These are phyloP conservation scores for Phytophthora chlamydospora DNA, from an alignment of 352 stramenopile species.

Conservation along the genomic window DNA sequence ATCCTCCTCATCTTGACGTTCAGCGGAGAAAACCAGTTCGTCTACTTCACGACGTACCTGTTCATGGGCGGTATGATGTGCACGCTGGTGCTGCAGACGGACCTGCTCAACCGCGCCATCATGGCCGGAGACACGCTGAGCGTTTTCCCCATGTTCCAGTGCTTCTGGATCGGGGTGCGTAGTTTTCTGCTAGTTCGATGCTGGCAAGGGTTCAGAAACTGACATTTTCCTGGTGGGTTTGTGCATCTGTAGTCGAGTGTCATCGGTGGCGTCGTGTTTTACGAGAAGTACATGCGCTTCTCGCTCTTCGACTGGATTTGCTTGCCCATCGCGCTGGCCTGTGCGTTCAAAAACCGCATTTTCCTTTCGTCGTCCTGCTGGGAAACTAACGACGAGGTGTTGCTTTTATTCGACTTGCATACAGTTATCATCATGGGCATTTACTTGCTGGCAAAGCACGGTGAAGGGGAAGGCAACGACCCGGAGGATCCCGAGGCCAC, in stretches of 20 bases:
- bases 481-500: constrained; percentile 33
- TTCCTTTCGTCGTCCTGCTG: background rate
- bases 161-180: constrained; percentile 88
- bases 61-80: constrained; percentile 85
- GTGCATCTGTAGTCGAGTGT: constrained; percentile 67
- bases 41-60: constrained; percentile 86
- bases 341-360: constrained; percentile 41
- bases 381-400: constrained; percentile 5
- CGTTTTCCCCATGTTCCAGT: constrained; percentile 90
- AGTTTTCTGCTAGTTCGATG: background rate
- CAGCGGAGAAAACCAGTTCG: constrained; percentile 84
- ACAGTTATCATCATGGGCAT: constrained; percentile 87
- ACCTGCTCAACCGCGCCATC: constrained; percentile 84
- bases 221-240: constrained; percentile 16
- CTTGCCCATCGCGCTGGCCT: constrained; percentile 72
- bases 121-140: constrained; percentile 86
- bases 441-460: constrained; percentile 83
- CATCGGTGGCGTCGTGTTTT: constrained; percentile 85
- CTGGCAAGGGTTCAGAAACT: constrained; percentile 4
- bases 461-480: constrained; percentile 56
- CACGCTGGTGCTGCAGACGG: constrained; percentile 84
- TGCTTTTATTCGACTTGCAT: background rate
- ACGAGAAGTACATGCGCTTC: constrained; percentile 85
- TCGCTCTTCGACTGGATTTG: constrained; percentile 83
- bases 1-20: constrained; percentile 83